Conservation (phyloP, 1,284 basidiomycete species). For the Irpex lacteus region DNA sequence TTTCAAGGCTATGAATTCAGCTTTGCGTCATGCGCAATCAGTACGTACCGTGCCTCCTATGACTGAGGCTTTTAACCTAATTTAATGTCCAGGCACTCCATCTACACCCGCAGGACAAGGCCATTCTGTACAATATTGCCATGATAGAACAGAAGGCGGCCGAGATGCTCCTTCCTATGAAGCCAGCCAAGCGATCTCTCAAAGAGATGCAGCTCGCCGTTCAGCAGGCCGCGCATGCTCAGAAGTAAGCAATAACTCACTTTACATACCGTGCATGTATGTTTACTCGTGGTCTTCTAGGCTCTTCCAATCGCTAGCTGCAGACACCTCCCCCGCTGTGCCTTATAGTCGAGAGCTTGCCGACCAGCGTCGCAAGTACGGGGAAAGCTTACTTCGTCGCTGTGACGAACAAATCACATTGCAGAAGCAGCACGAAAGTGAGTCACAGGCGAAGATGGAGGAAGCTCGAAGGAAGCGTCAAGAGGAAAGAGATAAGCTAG, state of each 20-base stretch:
- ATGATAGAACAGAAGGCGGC: conserved; percentile 96
- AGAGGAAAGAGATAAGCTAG: conserved; percentile 61
- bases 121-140: conserved; percentile 89
- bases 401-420: conserved; percentile 74
- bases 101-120: conserved; percentile 82
- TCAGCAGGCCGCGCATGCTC: conserved; percentile 82
- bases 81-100: conserved; percentile 62
- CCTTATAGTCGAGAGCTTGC: conserved; percentile 87
- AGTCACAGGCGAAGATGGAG: conserved; percentile 71
- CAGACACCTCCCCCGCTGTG: conserved; percentile 66
- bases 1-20: conserved; percentile 74
- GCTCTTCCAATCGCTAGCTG: conserved; percentile 79
- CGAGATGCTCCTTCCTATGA: conserved; percentile 78
- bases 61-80: neutral
- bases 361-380: conserved; percentile 85
- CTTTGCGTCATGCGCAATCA: conserved; percentile 76
- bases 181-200: conserved; percentile 72
- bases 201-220: conserved; percentile 78
- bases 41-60: conserved; percentile 37
- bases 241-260: conserved; percentile 56
- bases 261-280: neutral
- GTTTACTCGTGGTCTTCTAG: conserved; percentile 35
- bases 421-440: conserved; percentile 75
- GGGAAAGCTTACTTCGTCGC: conserved; percentile 77
- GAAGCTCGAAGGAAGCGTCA: conserved; percentile 66